Conservation (phyloP, 768 basidiomycete species). For the Leucosporidium scottii region DNA sequence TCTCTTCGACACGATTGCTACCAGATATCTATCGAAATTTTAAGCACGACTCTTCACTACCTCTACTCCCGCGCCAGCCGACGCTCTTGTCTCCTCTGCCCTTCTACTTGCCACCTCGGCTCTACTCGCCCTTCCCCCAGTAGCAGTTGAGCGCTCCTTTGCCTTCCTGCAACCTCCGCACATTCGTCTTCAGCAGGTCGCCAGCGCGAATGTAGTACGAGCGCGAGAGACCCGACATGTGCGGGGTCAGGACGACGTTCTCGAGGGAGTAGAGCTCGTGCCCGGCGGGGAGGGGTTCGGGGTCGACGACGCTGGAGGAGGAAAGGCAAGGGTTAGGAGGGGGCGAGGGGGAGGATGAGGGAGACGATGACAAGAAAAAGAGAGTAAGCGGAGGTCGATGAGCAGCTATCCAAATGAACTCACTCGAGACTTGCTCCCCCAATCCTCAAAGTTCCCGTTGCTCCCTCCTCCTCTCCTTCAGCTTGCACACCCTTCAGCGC, state of each 20-base stretch:
- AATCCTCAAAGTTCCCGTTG: conserved; percentile 3
- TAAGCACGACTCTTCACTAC: too few relatives aligned
- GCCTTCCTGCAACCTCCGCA: too few relatives aligned
- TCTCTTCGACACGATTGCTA: too few relatives aligned
- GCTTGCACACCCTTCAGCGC: conserved; percentile 10
- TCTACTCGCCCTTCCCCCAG: too few relatives aligned
- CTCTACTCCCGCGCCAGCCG: too few relatives aligned
- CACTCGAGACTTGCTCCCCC: conserved; percentile 3
- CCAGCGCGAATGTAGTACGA: conserved; percentile 38
- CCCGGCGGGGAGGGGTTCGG: conserved; percentile 42
- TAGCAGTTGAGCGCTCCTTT: too few relatives aligned
- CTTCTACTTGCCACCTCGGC: too few relatives aligned
- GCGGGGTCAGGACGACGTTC: conserved; percentile 41
- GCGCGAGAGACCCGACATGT: conserved; percentile 39
- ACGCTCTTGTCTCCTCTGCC: too few relatives aligned
- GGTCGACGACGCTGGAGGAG: conserved; percentile 40
- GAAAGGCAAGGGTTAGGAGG: neutral
- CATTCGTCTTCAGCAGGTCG: conserved; percentile 40
- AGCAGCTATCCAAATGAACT: neutral
- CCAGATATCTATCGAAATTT: too few relatives aligned
- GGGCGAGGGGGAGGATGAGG: too few relatives aligned
- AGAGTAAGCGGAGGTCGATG: too few relatives aligned
- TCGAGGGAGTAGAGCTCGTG: conserved; percentile 42
- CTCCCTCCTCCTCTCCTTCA: neutral
- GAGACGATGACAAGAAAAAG: too few relatives aligned